Percentiles rank a stretch among this genome's conserved stretches.
phyloP scores from a whole-genome alignment of 805 yeast species.

The Wickerhamomyces kurtzmanii region DNA sequence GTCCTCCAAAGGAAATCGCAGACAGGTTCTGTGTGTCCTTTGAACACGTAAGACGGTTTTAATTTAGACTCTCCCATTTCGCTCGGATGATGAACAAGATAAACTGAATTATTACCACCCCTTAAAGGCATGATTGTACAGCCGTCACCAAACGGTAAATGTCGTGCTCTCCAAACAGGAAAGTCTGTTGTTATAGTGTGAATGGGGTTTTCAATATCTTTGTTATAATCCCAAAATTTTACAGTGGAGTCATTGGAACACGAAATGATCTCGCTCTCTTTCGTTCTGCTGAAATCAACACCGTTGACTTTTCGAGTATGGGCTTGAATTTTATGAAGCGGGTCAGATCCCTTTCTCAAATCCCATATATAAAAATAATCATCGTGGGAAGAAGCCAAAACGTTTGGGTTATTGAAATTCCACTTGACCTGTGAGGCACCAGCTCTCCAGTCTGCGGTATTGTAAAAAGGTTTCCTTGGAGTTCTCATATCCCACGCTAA shows the following conservation, averaged over 20 bases:
- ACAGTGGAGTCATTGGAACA: conserved; percentile 83
- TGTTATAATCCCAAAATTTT: conserved; percentile 67
- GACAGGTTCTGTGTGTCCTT: conserved; percentile 79
- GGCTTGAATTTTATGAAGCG: conserved; percentile 58
- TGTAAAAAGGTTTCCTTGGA: conserved; percentile 61
- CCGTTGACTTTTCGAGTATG: conserved; percentile 88
- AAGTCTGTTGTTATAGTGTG: conserved; percentile 61
- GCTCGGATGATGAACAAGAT: conserved; percentile 19
- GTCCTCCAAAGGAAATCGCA: conserved; percentile 86
- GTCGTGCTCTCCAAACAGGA: conserved; percentile 85
- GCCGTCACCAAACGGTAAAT: conserved; percentile 81
- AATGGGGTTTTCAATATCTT: conserved; percentile 32
- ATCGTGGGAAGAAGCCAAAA: conserved; percentile 83
- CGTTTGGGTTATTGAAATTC: conserved; percentile 67
- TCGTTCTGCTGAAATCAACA: conserved; percentile 64
- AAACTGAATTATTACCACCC: conserved; percentile 58
- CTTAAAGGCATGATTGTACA: conserved; percentile 86
- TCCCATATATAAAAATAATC: conserved; percentile 83
- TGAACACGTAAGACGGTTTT: conserved; percentile 49
- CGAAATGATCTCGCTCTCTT: conserved; percentile 55
- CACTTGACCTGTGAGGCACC: conserved; percentile 95
- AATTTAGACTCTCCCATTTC: conserved; percentile 24
- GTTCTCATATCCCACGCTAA: conserved; percentile 86
- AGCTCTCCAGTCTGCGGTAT: conserved; percentile 92
- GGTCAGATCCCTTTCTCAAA: conserved; percentile 68